Evolutionary conservation across 2,329 filamentous ascomycete genomes (phyloP), one percentile per base, ranked within the genome.

Genomic region (Ophiosphaerella narmari): DNA sequence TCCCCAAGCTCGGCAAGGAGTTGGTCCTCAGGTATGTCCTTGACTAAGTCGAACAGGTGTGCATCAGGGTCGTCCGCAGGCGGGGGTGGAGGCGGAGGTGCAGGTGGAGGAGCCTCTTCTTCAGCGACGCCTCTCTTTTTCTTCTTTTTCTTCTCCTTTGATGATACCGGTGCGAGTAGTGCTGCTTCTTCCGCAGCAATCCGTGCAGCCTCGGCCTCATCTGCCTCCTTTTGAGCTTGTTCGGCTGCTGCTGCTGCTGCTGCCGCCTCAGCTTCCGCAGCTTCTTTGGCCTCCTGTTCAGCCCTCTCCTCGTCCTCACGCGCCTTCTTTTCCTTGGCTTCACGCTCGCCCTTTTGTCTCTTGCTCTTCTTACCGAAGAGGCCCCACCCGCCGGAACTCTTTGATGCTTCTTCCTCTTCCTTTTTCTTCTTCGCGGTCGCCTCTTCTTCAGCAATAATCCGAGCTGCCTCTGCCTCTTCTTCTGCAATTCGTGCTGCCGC

Each of bases 1-100:
- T 74, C 66, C 36, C 71, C 74, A 14, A 74, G 59, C 46, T 75
- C 70, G 12, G 68, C 70, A 14, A 72, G 59, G 8, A 72, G 62
- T 36, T 73, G 57, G 8, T 60, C 62, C 7, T 64, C 62, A 9
- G 68, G 65, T 23, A 68, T 61, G 39, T 71, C 69, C 44, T 71
- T 70, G 41, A 72, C 64, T 13, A 70, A 55, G 41, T 71, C 54
- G 42, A 71, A 55, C 11, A 73, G 56, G n/a, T 68, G 68, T 9
- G 69, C 68, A 36, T 72, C 70, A 14, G 65, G 55, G 35, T 60
- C 59, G 13, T 44, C 52, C 32, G 48, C 47, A 14, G 56, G 51
- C 11, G 56, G 55, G 1, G 53, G 18, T 21, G 18, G 46, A n/a
- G 57, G 58, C 8, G 55, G 53, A 40, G 54, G 59, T 13, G 54